Evolutionary conservation across 345 rosid genomes (phyloP), one percentile per base, ranked within the genome.

Genomic region (Psidium guajava): DNA sequence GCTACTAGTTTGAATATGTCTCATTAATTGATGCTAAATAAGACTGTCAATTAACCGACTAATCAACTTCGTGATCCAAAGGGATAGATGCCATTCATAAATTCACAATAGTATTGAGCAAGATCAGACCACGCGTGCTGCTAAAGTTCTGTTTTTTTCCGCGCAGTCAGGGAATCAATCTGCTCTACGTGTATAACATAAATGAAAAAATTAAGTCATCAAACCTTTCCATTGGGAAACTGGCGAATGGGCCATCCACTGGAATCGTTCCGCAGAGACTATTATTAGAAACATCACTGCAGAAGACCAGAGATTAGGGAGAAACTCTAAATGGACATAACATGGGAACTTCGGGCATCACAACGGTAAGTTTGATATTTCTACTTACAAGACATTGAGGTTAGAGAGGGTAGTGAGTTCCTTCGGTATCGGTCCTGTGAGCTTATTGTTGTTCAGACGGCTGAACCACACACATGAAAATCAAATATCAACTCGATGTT

Each of bases 261-360:
- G 96, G 96, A 85, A 93, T 91, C 49, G 96, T 94, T 86, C 95
- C 96, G 47, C 95, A 94, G 11, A 94, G 92, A 87, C 90, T 90
- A 81, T 94, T 94, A 86, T 91, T 90, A n/a, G 93, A 94, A 57
- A 93, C 93, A 80, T 94, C 96, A 54, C 96, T 94, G 94, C 24
- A 36, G 20, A 51, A 50, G 12, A 36, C 1, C 14, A 84, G 52
- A 85, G 77, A 9, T 53, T 44, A 53, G 40, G 77, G 61, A 74
- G 77, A 64, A 64, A 32, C 77, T 64, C 22, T 57, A 36, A 18
- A 85, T 32, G 54, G 53, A 69, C n/a, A 57, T 42, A 47, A n/a
- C 73, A 82, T 40, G 2, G 1, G 6, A 3, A 32, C 32, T 44
- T 64, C 32, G 44, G 18, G 6, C 44, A 64, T 16, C 77, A 64